Evolutionary conservation across 805 yeast genomes (phyloP), one percentile per base, ranked within the genome.

Genomic region (Blastobotrys chiropterorum): DNA sequence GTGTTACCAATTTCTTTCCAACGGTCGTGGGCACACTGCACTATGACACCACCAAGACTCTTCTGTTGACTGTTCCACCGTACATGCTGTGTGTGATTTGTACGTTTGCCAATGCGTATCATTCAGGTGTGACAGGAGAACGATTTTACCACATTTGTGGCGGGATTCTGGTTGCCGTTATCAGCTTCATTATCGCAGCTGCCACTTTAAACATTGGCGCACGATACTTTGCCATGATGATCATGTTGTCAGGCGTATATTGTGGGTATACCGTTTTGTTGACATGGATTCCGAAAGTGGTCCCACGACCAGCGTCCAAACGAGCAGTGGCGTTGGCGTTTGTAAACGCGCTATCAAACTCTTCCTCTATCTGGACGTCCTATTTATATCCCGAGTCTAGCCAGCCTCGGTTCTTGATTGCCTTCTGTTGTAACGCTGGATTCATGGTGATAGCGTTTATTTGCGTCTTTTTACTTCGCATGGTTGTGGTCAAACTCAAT

Each of bases 1-100:
- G 83, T 63, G 82, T 79, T 46, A 77, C 82, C 15, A 75, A 79
- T 61, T 80, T 78, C 62, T 81, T 79, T 70, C 85, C 85, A 22
- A 72, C 83, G 0, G 79, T 82, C 26, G 84, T 82, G 16, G 61
- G 71, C 52, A 79, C 85, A 13, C 70, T 82, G 55, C 74, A 78
- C 44, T 82, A 78, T 57, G 64, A 66, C 60, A 68, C 72, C 47
- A 70, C 78, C 40, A 70, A 75, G 46, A 79, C 85, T 2, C 71
- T 80, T 47, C 76, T 78, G 56, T 68, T 81, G 52, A 79, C 85
- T 7, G 83, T 79, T 19, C 85, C 84, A 21, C 83, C 83, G 8
- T 81, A 79, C 61, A 61, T 76, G 45, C 58, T 78, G 49, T 80
- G 82, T 0, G 81, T 77, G 2, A 64, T 76, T 14, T 65, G 72